Percentiles rank a stretch among this genome's conserved stretches.
Conservation (phyloP, 2,329 filamentous ascomycete genomes). For the Phialophora macrospora region DNA sequence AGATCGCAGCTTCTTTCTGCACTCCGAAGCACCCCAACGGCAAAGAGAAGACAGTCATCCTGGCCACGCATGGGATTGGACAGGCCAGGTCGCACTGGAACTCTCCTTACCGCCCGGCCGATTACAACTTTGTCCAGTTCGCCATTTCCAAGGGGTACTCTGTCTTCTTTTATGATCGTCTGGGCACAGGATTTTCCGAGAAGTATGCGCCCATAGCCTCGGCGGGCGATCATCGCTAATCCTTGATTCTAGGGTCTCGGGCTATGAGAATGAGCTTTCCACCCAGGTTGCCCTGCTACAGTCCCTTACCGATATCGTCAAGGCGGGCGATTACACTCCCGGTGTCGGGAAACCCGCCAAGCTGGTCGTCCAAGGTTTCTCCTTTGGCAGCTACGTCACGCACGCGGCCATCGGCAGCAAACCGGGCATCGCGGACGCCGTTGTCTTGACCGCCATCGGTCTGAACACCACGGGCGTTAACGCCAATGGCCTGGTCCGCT, state of each 20-base stretch:
- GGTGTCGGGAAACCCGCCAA: slow-evolving; percentile 34
- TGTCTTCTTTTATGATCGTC: slow-evolving; percentile 44
- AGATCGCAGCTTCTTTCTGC: slow-evolving; percentile 34
- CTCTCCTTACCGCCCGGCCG: slow-evolving; percentile 36
- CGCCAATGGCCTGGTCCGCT: slow-evolving; percentile 28
- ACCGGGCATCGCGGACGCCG: slow-evolving; percentile 30
- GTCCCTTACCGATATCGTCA: slow-evolving; percentile 33
- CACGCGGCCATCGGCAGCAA: slow-evolving; percentile 35
- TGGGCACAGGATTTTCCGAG: slow-evolving; percentile 40
- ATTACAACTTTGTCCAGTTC: slow-evolving; percentile 43
- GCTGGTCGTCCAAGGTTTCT: slow-evolving; percentile 40
- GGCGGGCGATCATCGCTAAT: slow-evolving; percentile 14
- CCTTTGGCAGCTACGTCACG: slow-evolving; percentile 41
- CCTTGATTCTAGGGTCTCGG: slow-evolving; percentile 24
- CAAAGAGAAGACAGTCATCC: slow-evolving; percentile 44
- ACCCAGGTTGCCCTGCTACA: slow-evolving; percentile 36
- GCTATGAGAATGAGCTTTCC: slow-evolving; percentile 38
- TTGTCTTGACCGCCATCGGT: slow-evolving; percentile 39
- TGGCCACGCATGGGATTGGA: slow-evolving; percentile 45
- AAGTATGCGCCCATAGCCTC: slow-evolving; percentile 36
- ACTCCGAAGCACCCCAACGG: slow-evolving; percentile 25
- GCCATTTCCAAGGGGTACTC: slow-evolving; percentile 41
- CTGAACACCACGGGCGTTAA: slow-evolving; percentile 33
- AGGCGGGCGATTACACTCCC: slow-evolving; percentile 33
- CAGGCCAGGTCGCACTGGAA: slow-evolving; percentile 42